Conservation (phyloP, 257 asterid genomes). For the Solanum pinnatisectum region DNA sequence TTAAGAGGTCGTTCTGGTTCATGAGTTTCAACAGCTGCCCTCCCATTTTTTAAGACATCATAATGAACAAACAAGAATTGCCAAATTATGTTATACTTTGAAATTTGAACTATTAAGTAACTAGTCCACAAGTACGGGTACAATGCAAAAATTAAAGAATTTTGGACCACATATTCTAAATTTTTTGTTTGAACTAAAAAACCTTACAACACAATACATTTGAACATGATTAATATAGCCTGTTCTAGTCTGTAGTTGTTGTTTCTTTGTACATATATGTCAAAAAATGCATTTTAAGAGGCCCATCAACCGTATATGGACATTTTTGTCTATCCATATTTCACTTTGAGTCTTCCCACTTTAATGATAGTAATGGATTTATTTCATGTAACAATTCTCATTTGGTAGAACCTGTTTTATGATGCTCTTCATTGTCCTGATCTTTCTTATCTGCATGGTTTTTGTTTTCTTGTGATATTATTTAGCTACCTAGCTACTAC, state of each 20-base stretch:
- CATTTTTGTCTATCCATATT: background rate
- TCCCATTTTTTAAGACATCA: background rate
- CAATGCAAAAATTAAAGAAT: background rate
- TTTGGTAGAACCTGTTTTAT: background rate
- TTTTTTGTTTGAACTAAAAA: background rate
- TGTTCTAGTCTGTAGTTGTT: background rate
- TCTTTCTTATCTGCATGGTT: background rate
- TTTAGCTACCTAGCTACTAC: background rate
- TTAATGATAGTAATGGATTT: background rate
- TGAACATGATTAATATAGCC: background rate
- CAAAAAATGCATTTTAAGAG: background rate
- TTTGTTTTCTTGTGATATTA: background rate
- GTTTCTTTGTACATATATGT: background rate
- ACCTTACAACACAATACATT: background rate
- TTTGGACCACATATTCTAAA: background rate
- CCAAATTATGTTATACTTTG: background rate
- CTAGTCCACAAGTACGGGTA: background rate
- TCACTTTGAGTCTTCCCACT: background rate
- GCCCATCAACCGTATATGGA: background rate
- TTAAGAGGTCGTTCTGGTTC: background rate
- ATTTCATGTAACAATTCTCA: background rate
- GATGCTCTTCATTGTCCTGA: background rate
- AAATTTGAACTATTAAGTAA: background rate
- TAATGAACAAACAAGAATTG: background rate
- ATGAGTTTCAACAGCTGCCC: background rate